Evolutionary conservation across 176 grass and related monocot species (phyloP).

Genomic region (Poa pratensis): DNA sequence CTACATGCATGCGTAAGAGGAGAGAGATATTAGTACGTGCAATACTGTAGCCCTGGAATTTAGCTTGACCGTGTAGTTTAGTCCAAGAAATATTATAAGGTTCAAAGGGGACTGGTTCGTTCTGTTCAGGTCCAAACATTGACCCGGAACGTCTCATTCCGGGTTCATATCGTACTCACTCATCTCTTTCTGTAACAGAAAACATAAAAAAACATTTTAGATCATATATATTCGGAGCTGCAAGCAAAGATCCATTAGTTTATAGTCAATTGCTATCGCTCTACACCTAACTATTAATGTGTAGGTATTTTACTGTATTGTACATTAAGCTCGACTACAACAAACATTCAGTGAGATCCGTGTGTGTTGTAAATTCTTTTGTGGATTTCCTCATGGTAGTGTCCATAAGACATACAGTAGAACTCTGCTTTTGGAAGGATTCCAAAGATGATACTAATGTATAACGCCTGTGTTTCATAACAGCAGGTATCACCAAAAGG

Average conservation of each 20-base stretch:
- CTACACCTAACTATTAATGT: background rate
- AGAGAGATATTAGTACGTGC: too few relatives aligned
- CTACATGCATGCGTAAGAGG: too few relatives aligned
- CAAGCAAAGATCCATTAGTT: background rate
- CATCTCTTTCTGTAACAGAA: background rate
- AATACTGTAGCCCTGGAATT: too few relatives aligned
- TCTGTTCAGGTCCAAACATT: too few relatives aligned
- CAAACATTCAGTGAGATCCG: background rate
- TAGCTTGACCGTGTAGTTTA: too few relatives aligned
- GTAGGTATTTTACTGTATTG: background rate
- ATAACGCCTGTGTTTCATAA: background rate
- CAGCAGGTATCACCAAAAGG: slow-evolving; percentile 45
- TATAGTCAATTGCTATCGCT: background rate
- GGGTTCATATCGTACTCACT: too few relatives aligned
- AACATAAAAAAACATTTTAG: background rate
- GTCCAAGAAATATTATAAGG: too few relatives aligned
- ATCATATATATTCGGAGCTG: background rate
- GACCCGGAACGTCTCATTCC: too few relatives aligned
- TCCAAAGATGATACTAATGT: background rate
- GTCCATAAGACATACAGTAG: background rate
- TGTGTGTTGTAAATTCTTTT: background rate
- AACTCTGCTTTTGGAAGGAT: background rate
- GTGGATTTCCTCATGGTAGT: background rate
- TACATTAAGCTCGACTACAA: background rate
- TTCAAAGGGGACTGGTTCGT: too few relatives aligned